Conservation (phyloP, 169 alveolate species). For the Plasmodium cynomolgi region DNA sequence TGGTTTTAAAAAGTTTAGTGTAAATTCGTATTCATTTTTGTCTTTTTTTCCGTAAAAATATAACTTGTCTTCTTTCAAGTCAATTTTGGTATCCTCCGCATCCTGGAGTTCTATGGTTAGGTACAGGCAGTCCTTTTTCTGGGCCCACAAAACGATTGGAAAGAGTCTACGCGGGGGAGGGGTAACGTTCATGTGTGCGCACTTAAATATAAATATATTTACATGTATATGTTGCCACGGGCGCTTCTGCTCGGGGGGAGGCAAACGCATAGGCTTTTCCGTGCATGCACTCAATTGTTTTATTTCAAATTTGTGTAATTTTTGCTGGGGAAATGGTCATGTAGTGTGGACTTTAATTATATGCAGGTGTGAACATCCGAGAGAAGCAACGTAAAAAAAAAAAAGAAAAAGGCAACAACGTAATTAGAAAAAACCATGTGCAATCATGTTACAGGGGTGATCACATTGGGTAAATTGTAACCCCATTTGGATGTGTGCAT, state of each 20-base stretch:
- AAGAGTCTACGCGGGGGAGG: constrained; percentile 66
- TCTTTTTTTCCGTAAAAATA: constrained; percentile 79
- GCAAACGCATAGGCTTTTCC: background rate
- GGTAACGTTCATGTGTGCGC: background rate
- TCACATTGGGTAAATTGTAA: too few species aligned
- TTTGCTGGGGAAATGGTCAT: background rate
- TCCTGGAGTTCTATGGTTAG: constrained; percentile 82
- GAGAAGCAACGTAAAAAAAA: background rate
- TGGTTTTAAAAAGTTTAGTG: constrained; percentile 83
- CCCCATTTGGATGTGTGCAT: background rate
- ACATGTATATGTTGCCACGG: background rate
- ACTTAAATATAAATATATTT: constrained; percentile 4
- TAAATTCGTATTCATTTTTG: constrained; percentile 80
- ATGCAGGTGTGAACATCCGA: background rate
- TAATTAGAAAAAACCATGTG: background rate
- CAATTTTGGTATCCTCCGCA: constrained; percentile 74
- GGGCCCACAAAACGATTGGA: constrained; percentile 87
- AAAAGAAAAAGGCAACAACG: background rate
- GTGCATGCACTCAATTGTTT: background rate
- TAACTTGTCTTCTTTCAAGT: constrained; percentile 78
- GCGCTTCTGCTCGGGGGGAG: background rate
- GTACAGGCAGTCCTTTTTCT: constrained; percentile 81
- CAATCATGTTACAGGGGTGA: background rate
- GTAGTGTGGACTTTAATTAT: background rate
- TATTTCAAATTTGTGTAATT: background rate